A percentile compares a stretch with the other conserved stretches of the same genome.
These are phyloP conservation scores for Lentinula sp. DNA, from an alignment of 768 basidiomycete genomes.

Conservation along the genomic window DNA sequence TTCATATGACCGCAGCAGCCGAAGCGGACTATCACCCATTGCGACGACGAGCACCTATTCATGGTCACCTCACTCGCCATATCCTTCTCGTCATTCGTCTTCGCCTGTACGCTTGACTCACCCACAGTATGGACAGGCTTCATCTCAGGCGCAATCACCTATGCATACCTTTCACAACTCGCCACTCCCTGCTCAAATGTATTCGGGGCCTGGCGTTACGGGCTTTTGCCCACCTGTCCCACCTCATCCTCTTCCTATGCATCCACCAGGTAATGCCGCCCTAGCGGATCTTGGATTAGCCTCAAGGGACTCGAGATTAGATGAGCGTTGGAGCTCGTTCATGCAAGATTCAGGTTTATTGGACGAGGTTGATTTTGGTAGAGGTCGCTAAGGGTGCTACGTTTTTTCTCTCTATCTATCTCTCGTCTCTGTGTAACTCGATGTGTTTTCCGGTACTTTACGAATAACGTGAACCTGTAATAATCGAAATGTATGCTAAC, in stretches of 20 bases:
- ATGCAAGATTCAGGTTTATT: conserved; percentile 49
- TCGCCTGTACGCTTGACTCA: conserved; percentile 3
- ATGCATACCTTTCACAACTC: conserved; percentile 4
- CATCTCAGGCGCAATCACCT: neutral
- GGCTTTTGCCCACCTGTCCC: neutral
- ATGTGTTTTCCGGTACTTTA: neutral
- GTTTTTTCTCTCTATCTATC: too few species aligned
- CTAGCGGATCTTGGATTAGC: conserved; percentile 58
- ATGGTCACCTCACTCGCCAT: conserved; percentile 1
- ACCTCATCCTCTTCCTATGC: neutral
- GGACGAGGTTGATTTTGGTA: conserved; percentile 19
- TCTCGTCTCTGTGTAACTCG: too few species aligned
- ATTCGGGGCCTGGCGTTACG: conserved; percentile 10
- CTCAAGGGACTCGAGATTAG: conserved; percentile 45
- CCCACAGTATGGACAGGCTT: conserved; percentile 2
- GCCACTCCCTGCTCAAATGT: conserved; percentile 13
- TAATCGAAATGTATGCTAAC: neutral
- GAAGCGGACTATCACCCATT: neutral
- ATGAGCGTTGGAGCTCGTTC: conserved; percentile 56
- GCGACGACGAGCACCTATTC: neutral
- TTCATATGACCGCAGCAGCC: conserved; percentile 9
- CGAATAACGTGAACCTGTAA: neutral
- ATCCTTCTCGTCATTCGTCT: conserved; percentile 4
- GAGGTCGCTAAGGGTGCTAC: neutral
- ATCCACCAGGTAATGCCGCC: conserved; percentile 27